Conservation (phyloP, 768 basidiomycete species). For the Suillus lakei region DNA sequence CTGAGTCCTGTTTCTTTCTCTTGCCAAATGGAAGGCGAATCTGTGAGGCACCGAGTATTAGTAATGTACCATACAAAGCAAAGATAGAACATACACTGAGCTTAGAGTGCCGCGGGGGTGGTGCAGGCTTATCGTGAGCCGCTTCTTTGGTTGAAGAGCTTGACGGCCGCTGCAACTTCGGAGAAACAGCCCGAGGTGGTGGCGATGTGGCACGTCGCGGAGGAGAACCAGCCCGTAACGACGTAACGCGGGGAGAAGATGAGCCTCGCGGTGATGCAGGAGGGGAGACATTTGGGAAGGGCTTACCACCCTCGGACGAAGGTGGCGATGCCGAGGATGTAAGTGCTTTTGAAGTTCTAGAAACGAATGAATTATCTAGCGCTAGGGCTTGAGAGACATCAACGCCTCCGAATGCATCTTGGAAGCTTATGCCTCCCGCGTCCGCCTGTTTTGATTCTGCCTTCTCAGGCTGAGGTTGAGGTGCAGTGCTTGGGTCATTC, state of each 20-base stretch:
- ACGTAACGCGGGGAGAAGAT: conserved; percentile 33
- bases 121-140: conserved; percentile 57
- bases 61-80: conserved; percentile 8
- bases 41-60: conserved; percentile 39
- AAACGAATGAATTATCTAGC: conserved; percentile 44
- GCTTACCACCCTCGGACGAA: conserved; percentile 24
- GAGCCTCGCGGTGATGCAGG: conserved; percentile 44
- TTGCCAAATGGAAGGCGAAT: conserved; percentile 81
- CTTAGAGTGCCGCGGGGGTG: conserved; percentile 67
- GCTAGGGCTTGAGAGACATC: conserved; percentile 43
- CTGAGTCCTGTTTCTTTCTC: conserved; percentile 68
- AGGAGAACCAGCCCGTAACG: conserved; percentile 45
- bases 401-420: conserved; percentile 60
- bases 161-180: conserved; percentile 59
- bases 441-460: conserved; percentile 13
- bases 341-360: conserved; percentile 38
- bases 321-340: conserved; percentile 23
- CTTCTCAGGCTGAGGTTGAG: conserved; percentile 24
- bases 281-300: conserved; percentile 45
- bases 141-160: conserved; percentile 60
- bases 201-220: conserved; percentile 50
- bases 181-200: conserved; percentile 54
- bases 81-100: conserved; percentile 63
- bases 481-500: conserved; percentile 9
- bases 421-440: conserved; percentile 44